Evolutionary conservation across 1,284 basidiomycete species (phyloP).

Genomic region (Trichosporon faecale): DNA sequence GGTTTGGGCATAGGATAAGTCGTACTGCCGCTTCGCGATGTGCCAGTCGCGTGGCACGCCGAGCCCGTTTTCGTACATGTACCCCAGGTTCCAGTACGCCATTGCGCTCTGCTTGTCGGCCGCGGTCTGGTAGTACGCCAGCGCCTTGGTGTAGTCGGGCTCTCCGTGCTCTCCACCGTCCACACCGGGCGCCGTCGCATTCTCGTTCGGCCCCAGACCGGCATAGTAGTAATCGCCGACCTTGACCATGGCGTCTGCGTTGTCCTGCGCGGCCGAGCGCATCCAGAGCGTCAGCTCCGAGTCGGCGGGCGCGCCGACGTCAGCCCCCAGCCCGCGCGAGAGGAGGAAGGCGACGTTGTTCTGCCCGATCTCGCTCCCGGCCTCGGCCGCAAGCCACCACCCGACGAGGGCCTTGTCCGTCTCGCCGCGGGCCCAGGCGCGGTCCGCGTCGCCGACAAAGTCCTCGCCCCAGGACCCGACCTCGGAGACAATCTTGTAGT

Average conservation of each 20-base stretch:
- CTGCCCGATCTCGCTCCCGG: slow-evolving; percentile 87
- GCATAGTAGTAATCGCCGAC: slow-evolving; percentile 86
- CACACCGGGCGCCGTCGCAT: slow-evolving; percentile 11
- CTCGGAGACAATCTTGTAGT: slow-evolving; percentile 84
- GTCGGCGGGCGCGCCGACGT: slow-evolving; percentile 19
- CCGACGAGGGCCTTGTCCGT: slow-evolving; percentile 64
- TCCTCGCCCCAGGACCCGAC: slow-evolving; percentile 83
- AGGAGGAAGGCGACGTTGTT: slow-evolving; percentile 92
- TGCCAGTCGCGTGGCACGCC: slow-evolving; percentile 93
- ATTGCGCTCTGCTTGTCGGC: slow-evolving; percentile 86
- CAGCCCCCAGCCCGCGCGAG: slow-evolving; percentile 59
- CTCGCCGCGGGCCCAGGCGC: slow-evolving; percentile 70
- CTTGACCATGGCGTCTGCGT: slow-evolving; percentile 93
- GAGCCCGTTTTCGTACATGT: slow-evolving; percentile 97
- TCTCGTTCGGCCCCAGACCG: slow-evolving; percentile 12
- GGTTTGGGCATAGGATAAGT: slow-evolving; percentile 80
- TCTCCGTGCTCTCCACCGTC: slow-evolving; percentile 47
- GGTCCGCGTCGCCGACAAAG: slow-evolving; percentile 76
- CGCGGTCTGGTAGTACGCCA: slow-evolving; percentile 83
- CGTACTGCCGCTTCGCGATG: slow-evolving; percentile 94
- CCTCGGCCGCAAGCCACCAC: slow-evolving; percentile 92
- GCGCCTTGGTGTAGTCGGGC: slow-evolving; percentile 74
- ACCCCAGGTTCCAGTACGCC: slow-evolving; percentile 97
- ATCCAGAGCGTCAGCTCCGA: slow-evolving; percentile 90
- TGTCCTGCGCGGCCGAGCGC: slow-evolving; percentile 86